Evolutionary conservation across 768 basidiomycete genomes (phyloP).

Genomic region (Leccinum barrowsii): DNA sequence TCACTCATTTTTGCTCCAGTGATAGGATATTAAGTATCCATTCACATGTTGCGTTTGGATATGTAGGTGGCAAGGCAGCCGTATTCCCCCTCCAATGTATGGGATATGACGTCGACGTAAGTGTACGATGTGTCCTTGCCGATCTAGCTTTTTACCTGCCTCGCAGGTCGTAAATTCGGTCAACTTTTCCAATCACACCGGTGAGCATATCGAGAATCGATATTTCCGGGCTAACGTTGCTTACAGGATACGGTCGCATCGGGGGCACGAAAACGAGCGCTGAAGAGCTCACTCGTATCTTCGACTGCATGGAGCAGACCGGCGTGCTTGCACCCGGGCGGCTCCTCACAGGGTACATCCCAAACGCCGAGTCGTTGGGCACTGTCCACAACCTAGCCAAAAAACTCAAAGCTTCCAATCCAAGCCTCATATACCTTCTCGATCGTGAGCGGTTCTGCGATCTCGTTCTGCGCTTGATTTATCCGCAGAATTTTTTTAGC

Average conservation of each 20-base stretch:
- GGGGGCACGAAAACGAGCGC: slow-evolving; percentile 79
- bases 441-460: slow-evolving; percentile 66
- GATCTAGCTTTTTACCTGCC: not conserved
- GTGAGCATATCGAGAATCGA: slow-evolving; percentile 36
- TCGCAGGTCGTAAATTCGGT: slow-evolving; percentile 82
- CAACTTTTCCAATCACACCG: slow-evolving; percentile 92
- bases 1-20: slow-evolving; percentile 7
- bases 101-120: slow-evolving; percentile 93
- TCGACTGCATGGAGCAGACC: slow-evolving; percentile 69
- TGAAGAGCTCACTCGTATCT: slow-evolving; percentile 71
- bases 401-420: slow-evolving; percentile 55
- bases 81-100: slow-evolving; percentile 78
- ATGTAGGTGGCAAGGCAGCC: slow-evolving; percentile 85
- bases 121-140: slow-evolving; percentile 19
- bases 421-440: slow-evolving; percentile 76
- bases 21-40: slow-evolving; percentile 85
- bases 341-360: slow-evolving; percentile 89
- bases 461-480: not conserved
- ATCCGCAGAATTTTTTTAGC: slow-evolving; percentile 43
- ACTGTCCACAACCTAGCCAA: slow-evolving; percentile 61
- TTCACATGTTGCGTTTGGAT: slow-evolving; percentile 91
- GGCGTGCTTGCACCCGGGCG: slow-evolving; percentile 69
- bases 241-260: slow-evolving; percentile 73
- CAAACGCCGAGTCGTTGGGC: slow-evolving; percentile 72
- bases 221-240: not conserved